Evolutionary conservation across 2,329 filamentous ascomycete species (phyloP), one percentile per base, ranked within the genome.

Genomic region (Clonostachys chloroleuca): DNA sequence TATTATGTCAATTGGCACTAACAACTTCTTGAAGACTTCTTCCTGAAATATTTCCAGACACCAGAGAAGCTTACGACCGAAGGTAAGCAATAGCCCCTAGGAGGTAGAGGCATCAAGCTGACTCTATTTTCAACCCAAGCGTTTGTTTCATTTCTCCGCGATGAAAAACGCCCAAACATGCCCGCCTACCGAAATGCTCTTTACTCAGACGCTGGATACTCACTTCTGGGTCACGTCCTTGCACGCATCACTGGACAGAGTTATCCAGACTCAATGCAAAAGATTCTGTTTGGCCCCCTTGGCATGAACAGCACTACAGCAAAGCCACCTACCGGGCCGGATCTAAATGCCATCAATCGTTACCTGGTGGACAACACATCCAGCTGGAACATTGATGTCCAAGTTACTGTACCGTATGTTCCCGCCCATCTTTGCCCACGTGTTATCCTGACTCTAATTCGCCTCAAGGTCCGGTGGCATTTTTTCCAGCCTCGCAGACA

Each of bases 191-290:
- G 34, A 12, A 39, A 36, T 8, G 16, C 51, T n/a, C 33, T 51
- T 0, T 59, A 59, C n/a, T 59, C 57, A 0, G 56, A 58, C 30
- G 54, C 39, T 4, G 58, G 55, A 0, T 60, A 45, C 16, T 47
- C 43, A 3, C 30, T 58, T 10, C 43, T 59, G 1, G 52, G 50
- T 0, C 9, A 42, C 1, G 39, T 60, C 0, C 51, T 60, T 0
- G 49, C 49, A 9, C 54, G 55, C 5, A 46, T 45, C 18, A 40
- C n/a, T 13, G 37, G 37, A n/a, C 17, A 45, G 33, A 34, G 20
- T 13, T 35, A 40, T 37, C 37, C 45, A 13, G 47, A 45, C 4
- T 40, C 46, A 10, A 14, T 47, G 24, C 40, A 43, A 16, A 30
- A 14, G 16, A 39, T 30, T 8, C 41, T 47, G 5, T 34, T 24